Conservation (phyloP, 768 basidiomycete genomes). For the Lactifluus pinguis region DNA sequence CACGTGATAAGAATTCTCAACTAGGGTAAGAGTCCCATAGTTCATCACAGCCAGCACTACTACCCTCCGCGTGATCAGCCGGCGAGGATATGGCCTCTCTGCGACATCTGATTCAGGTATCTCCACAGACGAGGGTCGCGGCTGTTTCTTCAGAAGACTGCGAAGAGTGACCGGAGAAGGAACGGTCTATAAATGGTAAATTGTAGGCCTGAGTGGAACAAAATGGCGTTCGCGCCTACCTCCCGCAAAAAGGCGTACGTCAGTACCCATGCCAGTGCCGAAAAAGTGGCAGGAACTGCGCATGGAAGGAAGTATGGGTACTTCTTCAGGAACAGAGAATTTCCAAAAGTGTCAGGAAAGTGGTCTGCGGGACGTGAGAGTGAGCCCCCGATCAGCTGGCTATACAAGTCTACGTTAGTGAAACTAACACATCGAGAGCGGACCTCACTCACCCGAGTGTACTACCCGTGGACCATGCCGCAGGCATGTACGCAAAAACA, state of each 20-base stretch:
- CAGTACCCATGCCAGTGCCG: constrained; percentile 43
- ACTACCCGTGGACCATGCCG: constrained; percentile 37
- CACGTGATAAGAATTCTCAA: constrained; percentile 58
- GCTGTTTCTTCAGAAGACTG: background rate
- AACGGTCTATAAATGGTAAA: constrained; percentile 25
- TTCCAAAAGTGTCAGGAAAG: constrained; percentile 54
- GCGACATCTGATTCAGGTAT: constrained; percentile 10
- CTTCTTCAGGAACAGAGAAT: constrained; percentile 45
- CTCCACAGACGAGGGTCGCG: background rate
- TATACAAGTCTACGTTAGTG: constrained; percentile 1
- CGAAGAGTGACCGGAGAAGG: constrained; percentile 10
- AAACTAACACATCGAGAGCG: background rate
- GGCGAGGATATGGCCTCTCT: constrained; percentile 17
- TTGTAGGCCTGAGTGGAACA: too few relatives aligned
- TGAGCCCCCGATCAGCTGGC: constrained; percentile 60
- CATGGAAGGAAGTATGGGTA: constrained; percentile 75
- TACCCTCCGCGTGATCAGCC: background rate
- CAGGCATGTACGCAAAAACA: constrained; percentile 62
- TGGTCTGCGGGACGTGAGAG: constrained; percentile 58
- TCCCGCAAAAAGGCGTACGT: constrained; percentile 26
- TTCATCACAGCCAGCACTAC: constrained; percentile 57
- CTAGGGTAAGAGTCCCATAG: constrained; percentile 53
- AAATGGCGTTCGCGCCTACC: too few relatives aligned
- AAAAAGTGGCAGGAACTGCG: constrained; percentile 26
- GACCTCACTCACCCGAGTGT: constrained; percentile 40